These are phyloP conservation scores for Trichoderma citrinoviride DNA, from an alignment of 2,329 filamentous ascomycete species.

Conservation along the genomic window DNA sequence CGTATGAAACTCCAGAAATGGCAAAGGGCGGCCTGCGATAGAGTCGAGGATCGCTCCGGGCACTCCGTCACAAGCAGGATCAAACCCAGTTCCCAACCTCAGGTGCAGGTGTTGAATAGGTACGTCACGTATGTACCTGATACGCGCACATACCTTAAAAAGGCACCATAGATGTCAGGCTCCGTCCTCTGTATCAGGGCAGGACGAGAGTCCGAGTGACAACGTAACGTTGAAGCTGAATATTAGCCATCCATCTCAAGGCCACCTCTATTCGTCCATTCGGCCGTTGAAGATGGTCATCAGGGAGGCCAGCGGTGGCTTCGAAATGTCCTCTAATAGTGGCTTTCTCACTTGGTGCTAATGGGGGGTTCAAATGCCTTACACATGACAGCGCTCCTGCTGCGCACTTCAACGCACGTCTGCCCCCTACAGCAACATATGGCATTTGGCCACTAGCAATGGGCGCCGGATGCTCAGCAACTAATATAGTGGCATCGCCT, in stretches of 20 bases:
- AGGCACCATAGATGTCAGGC: too few species aligned
- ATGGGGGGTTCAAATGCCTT: not conserved
- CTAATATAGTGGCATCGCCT: constrained; percentile 11
- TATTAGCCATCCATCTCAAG: not conserved
- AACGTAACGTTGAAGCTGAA: too few species aligned
- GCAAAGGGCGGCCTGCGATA: not conserved
- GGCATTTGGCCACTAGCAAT: not conserved
- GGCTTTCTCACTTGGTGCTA: not conserved
- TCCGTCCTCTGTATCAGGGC: too few species aligned
- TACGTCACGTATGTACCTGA: too few species aligned
- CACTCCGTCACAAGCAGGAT: not conserved
- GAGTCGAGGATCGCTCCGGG: not conserved
- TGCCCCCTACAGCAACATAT: constrained; percentile 13
- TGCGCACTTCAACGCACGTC: not conserved
- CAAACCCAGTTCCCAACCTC: too few species aligned
- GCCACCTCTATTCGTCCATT: too few species aligned
- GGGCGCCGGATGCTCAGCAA: constrained; percentile 4
- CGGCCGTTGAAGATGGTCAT: not conserved
- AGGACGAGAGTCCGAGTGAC: too few species aligned
- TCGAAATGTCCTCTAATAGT: not conserved
- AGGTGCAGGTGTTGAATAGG: too few species aligned
- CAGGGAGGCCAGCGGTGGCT: not conserved
- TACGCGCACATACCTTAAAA: too few species aligned
- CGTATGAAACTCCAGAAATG: not conserved
- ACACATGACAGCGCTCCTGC: constrained; percentile 4